Conservation (phyloP, 2,329 filamentous ascomycete genomes). For the Zalaria sp. region DNA sequence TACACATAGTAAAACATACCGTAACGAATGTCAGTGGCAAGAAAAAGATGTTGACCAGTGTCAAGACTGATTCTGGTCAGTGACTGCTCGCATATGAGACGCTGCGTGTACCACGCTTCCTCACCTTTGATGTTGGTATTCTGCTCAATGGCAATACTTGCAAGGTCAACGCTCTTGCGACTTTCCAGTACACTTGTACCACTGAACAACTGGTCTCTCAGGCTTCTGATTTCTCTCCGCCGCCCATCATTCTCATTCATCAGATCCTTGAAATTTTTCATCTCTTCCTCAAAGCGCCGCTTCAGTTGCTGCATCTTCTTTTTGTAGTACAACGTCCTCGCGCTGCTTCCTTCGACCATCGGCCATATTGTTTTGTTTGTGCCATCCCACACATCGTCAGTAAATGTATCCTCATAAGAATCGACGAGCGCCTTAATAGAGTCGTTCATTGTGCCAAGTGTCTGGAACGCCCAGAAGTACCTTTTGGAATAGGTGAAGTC, state of each 20-base stretch:
- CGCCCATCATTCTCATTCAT: conserved; percentile 39
- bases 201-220: conserved; percentile 48
- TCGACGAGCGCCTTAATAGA: conserved; percentile 44
- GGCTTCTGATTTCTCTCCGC: conserved; percentile 39
- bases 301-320: conserved; percentile 33
- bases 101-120: no score
- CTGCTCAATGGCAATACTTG: conserved; percentile 38
- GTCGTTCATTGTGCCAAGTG: conserved; percentile 45
- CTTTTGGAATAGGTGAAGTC: conserved; percentile 47
- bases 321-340: conserved; percentile 33
- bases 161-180: conserved; percentile 43
- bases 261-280: conserved; percentile 34
- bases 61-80: conserved; percentile 20
- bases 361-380: conserved; percentile 43
- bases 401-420: conserved; percentile 44
- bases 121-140: conserved; percentile 43
- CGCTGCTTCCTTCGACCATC: conserved; percentile 30
- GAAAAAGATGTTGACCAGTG: conserved; percentile 47
- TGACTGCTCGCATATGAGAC: conserved; percentile 10
- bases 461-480: conserved; percentile 51
- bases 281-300: conserved; percentile 36
- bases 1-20: background rate
- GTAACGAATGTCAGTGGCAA: conserved; percentile 49
- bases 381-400: conserved; percentile 44
- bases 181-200: conserved; percentile 50